Evolutionary conservation across 2,329 filamentous ascomycete species (phyloP).

Genomic region (Xylariales sp.): DNA sequence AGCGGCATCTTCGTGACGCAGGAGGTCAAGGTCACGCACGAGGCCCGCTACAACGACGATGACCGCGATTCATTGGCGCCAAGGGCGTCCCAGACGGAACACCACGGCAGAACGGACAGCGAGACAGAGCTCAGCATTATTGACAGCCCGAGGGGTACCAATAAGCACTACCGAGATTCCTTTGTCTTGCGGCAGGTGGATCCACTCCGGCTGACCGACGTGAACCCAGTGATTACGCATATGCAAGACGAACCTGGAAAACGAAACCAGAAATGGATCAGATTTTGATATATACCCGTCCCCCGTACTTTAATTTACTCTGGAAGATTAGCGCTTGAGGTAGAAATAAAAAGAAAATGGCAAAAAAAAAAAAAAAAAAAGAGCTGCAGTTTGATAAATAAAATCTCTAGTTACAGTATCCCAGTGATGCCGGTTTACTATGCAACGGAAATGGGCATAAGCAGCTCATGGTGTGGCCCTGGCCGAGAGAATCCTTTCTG

Average conservation of each 20-base stretch:
- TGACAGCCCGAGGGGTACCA: constrained; percentile 1
- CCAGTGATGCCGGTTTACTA: no score
- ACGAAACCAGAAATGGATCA: not conserved
- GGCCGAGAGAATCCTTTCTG: no score
- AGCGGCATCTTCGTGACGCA: constrained; percentile 23
- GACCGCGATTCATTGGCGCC: constrained; percentile 16
- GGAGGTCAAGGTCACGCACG: constrained; percentile 19
- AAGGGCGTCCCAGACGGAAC: no score
- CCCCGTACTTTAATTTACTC: no score
- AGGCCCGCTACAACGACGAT: constrained; percentile 16
- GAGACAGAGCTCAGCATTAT: constrained; percentile 12
- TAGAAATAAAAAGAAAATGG: no score
- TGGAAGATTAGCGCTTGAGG: no score
- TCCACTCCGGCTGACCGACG: constrained; percentile 2
- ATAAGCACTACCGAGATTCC: constrained; percentile 4
- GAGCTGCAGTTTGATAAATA: no score
- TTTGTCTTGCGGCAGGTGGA: constrained; percentile 8
- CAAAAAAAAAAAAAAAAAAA: no score
- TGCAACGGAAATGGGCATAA: no score
- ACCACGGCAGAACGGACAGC: constrained; percentile 14
- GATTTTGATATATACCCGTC: no score
- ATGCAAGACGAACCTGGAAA: not conserved
- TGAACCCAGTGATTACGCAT: not conserved
- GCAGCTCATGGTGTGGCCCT: no score
- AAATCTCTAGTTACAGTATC: no score